Conservation (phyloP, 1,139 yeast genomes). For the Kodamaea suecica region DNA sequence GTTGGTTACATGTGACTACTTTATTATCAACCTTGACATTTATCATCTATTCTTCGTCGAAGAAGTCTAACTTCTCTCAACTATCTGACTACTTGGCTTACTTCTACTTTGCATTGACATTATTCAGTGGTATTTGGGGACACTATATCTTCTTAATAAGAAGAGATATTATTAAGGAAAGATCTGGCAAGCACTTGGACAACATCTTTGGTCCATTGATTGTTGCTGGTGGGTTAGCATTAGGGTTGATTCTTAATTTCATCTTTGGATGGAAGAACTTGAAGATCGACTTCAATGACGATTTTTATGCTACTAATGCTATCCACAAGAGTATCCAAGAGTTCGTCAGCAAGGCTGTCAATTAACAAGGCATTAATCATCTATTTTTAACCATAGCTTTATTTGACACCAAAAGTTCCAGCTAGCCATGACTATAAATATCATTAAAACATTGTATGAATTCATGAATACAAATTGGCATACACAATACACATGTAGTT, state of each 20-base stretch:
- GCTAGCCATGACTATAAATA: too few species aligned
- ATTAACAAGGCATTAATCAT: slow-evolving; percentile 7
- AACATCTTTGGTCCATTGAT: slow-evolving; percentile 85
- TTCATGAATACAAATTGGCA: too few species aligned
- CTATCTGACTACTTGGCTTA: slow-evolving; percentile 70
- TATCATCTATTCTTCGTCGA: slow-evolving; percentile 75
- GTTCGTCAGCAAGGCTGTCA: slow-evolving; percentile 19
- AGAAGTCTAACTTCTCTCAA: slow-evolving; percentile 53
- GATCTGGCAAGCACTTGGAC: slow-evolving; percentile 86
- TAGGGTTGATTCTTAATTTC: slow-evolving; percentile 71
- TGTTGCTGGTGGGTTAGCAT: slow-evolving; percentile 65
- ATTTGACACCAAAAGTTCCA: too few species aligned
- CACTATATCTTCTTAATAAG: slow-evolving; percentile 72
- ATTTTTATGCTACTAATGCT: slow-evolving; percentile 33
- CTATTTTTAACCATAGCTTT: too few species aligned
- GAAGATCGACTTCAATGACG: slow-evolving; percentile 22
- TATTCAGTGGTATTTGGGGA: slow-evolving; percentile 89
- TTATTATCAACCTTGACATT: slow-evolving; percentile 84
- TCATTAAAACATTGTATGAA: too few species aligned
- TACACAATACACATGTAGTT: too few species aligned
- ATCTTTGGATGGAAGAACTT: slow-evolving; percentile 52
- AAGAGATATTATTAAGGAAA: slow-evolving; percentile 67
- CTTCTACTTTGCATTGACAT: slow-evolving; percentile 71
- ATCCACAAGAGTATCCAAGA: slow-evolving; percentile 37
- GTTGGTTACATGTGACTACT: slow-evolving; percentile 94